Conservation (phyloP, 345 rosid genomes). For the Lumnitzera littorea region DNA sequence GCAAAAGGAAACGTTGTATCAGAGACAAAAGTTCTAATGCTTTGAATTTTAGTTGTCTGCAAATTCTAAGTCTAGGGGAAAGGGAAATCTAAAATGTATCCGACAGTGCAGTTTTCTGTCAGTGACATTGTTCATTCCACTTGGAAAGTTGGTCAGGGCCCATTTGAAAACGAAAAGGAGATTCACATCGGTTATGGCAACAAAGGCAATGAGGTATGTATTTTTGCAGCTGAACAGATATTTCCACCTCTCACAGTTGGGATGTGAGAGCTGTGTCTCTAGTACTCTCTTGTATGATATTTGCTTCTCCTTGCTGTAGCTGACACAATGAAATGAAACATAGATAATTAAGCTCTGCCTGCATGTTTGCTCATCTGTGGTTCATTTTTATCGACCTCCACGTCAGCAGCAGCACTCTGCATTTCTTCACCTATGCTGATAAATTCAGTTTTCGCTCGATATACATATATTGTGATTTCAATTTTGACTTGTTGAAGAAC, state of each 20-base stretch:
- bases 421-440: too few species aligned
- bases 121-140: not conserved
- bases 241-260: not conserved
- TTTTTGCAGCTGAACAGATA: constrained; percentile 1
- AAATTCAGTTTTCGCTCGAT: too few species aligned
- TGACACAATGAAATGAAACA: too few species aligned
- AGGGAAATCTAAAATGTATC: too few species aligned
- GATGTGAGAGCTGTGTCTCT: not conserved
- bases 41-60: constrained; percentile 6
- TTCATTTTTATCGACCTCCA: too few species aligned
- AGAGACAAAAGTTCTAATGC: constrained; percentile 1
- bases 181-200: constrained; percentile 82
- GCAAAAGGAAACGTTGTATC: not conserved
- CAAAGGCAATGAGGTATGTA: constrained; percentile 95
- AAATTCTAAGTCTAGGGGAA: not conserved
- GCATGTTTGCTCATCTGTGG: too few species aligned
- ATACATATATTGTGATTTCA: too few species aligned
- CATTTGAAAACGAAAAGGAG: constrained; percentile 45
- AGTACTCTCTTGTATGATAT: too few species aligned
- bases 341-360: too few species aligned
- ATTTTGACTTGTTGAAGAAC: too few species aligned
- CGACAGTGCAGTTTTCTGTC: not conserved
- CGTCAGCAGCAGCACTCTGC: too few species aligned
- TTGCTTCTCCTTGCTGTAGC: too few species aligned
- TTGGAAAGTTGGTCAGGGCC: constrained; percentile 44